Evolutionary conservation across 306 rosid species (phyloP), one percentile per base, ranked within the genome.

Genomic region (Quercus robur): DNA sequence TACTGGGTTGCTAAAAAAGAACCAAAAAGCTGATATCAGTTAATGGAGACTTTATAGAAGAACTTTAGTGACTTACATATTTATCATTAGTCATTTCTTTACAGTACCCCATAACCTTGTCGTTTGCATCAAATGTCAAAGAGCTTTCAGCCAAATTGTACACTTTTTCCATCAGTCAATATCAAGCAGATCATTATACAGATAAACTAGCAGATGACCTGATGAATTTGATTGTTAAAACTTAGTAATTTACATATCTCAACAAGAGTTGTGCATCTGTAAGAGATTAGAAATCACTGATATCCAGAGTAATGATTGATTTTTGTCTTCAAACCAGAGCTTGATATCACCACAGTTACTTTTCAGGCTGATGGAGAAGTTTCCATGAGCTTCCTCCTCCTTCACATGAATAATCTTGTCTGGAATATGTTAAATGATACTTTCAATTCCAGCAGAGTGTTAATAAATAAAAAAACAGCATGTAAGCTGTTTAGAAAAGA

Each of bases 251-350:
- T 4, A 61, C 33, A 61, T 12, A 23, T 61, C 6, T 61, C 33
- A 61, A 61, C 30, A 61, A 61, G 67, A 81, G 10, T 19, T 46
- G 6, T 59, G 80, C 80, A 23, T 68, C 57, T 75, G 71, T 51
- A 81, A 58, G 72, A 69, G 80, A 75, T 21, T 81, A 59, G 66
- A 70, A 76, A 81, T 81, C 67, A 70, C 62, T 58, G 80, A 44
- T 3, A 49, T 75, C 84, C 80, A 69, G 73, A 58, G 56, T 23
- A 70, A 21, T 18, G 76, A 44, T 70, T 81, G 66, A 15, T 58
- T 81, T 68, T 58, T 76, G 49, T 80, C 84, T 58, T 75, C 76
- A 56, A 75, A 81, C 54, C 61, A 61, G 71, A 75, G 76, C 80
- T 70, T 75, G 46, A 46, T 81, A 62, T 69, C 26, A 57, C 84